Conservation (phyloP, 2,329 filamentous ascomycete genomes). For the Talaromyces pinophilus region DNA sequence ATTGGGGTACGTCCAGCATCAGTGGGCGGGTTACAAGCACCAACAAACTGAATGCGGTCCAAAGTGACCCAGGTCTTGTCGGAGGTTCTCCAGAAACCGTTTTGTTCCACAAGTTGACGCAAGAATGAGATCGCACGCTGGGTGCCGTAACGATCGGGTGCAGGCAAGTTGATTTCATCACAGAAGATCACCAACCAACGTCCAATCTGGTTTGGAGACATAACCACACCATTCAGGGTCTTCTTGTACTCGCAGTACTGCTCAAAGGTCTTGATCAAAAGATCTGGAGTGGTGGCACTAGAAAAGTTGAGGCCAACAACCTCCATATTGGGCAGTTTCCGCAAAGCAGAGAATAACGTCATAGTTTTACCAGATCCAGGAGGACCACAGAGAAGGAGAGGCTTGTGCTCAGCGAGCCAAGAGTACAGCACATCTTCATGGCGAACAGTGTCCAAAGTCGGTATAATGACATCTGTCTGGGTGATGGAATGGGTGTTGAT, state of each 20-base stretch:
- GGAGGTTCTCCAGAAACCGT: slow-evolving; percentile 96
- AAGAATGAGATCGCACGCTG: slow-evolving; percentile 97
- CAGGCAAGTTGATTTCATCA: slow-evolving; percentile 98
- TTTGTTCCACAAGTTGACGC: slow-evolving; percentile 95
- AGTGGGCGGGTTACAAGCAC: slow-evolving; percentile 96
- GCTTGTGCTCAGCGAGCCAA: slow-evolving; percentile 98
- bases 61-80: slow-evolving; percentile 98
- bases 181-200: slow-evolving; percentile 99
- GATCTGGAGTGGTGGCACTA: slow-evolving; percentile 94
- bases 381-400: slow-evolving; percentile 90
- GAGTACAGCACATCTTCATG: slow-evolving; percentile 99
- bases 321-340: slow-evolving; percentile 98
- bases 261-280: slow-evolving; percentile 98
- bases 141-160: slow-evolving; percentile 95
- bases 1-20: slow-evolving; percentile 95
- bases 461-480: slow-evolving; percentile 97
- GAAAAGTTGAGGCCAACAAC: slow-evolving; percentile 99
- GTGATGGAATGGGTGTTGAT: slow-evolving; percentile 98
- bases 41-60: slow-evolving; percentile 97
- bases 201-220: slow-evolving; percentile 94
- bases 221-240: slow-evolving; percentile 91
- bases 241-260: slow-evolving; percentile 99
- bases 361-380: slow-evolving; percentile 99
- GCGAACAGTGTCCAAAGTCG: slow-evolving; percentile 92
- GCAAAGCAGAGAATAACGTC: slow-evolving; percentile 96